Percentiles rank a stretch among this genome's conserved stretches.
These are phyloP conservation scores for Russula compacta DNA, from an alignment of 768 basidiomycete species.

Conservation along the genomic window DNA sequence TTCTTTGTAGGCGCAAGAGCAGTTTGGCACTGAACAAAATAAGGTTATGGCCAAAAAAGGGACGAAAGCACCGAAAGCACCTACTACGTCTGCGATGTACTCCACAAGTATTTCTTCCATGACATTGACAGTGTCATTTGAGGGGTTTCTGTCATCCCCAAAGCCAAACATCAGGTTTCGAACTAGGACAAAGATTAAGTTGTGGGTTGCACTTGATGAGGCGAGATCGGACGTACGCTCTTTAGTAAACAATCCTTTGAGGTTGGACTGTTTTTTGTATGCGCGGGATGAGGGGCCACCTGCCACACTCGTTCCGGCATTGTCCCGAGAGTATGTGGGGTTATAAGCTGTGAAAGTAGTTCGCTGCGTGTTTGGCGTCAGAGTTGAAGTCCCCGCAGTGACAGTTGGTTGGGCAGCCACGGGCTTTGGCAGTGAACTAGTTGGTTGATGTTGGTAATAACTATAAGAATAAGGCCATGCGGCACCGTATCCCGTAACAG, in stretches of 20 bases:
- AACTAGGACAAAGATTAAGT: slow-evolving; percentile 35
- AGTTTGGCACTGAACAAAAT: slow-evolving; percentile 51
- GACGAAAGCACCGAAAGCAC: slow-evolving; percentile 27
- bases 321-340: slow-evolving; percentile 44
- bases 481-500: slow-evolving; percentile 54
- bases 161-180: slow-evolving; percentile 88
- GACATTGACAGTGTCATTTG: slow-evolving; percentile 79
- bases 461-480: slow-evolving; percentile 62
- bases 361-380: slow-evolving; percentile 20
- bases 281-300: slow-evolving; percentile 37
- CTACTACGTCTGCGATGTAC: slow-evolving; percentile 81
- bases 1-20: slow-evolving; percentile 64
- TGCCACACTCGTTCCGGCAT: slow-evolving; percentile 31
- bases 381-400: slow-evolving; percentile 9
- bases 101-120: slow-evolving; percentile 93
- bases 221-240: slow-evolving; percentile 46
- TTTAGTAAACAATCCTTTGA: slow-evolving; percentile 72
- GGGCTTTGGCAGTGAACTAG: slow-evolving; percentile 18
- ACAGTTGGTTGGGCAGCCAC: slow-evolving; percentile 19
- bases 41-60: not conserved
- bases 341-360: slow-evolving; percentile 28
- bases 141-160: slow-evolving; percentile 83
- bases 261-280: slow-evolving; percentile 53
- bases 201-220: not conserved
- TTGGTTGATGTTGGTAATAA: slow-evolving; percentile 33